A percentile compares a stretch with the other conserved stretches of the same genome.
These are phyloP conservation scores for Chloranthus sessilifolius DNA, from an alignment of 164 flowering plant genomes.

Conservation along the genomic window DNA sequence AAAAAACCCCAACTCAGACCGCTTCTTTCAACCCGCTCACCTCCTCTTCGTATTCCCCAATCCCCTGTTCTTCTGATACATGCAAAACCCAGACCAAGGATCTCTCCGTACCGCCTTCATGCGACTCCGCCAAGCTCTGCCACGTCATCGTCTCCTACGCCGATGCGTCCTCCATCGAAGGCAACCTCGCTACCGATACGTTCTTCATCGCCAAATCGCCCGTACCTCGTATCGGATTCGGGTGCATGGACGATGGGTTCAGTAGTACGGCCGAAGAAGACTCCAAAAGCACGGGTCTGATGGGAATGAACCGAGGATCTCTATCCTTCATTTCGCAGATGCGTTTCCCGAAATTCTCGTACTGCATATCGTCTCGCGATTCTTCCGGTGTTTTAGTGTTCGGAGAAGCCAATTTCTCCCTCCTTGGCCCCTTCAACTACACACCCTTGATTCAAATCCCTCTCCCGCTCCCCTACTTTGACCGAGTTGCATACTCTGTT, in stretches of 20 bases:
- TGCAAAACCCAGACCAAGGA: conserved; percentile 59
- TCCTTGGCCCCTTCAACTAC: conserved; percentile 48
- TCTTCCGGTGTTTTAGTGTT: conserved; percentile 56
- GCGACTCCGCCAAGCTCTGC: conserved; percentile 63
- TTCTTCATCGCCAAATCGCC: conserved; percentile 33
- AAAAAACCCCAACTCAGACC: conserved; percentile 20
- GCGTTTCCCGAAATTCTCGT: conserved; percentile 59
- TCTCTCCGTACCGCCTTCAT: conserved; percentile 49
- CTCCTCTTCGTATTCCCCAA: conserved; percentile 49
- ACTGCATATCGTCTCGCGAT: conserved; percentile 63
- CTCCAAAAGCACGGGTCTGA: conserved; percentile 44
- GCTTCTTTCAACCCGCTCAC: conserved; percentile 39
- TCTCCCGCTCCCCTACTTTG: conserved; percentile 59
- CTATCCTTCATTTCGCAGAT: conserved; percentile 68
- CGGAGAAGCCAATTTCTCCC: conserved; percentile 40
- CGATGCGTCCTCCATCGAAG: conserved; percentile 62
- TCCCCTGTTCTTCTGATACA: conserved; percentile 51
- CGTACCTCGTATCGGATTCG: conserved; percentile 42
- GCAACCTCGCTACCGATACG: conserved; percentile 66
- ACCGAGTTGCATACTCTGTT: conserved; percentile 68
- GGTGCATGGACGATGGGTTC: conserved; percentile 57
- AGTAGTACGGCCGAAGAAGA: conserved; percentile 49
- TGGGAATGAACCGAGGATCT: conserved; percentile 88
- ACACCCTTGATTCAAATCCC: conserved; percentile 58
- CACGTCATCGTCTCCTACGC: conserved; percentile 70